Evolutionary conservation across 768 basidiomycete species (phyloP).

Genomic region (Lentinula detonsa): DNA sequence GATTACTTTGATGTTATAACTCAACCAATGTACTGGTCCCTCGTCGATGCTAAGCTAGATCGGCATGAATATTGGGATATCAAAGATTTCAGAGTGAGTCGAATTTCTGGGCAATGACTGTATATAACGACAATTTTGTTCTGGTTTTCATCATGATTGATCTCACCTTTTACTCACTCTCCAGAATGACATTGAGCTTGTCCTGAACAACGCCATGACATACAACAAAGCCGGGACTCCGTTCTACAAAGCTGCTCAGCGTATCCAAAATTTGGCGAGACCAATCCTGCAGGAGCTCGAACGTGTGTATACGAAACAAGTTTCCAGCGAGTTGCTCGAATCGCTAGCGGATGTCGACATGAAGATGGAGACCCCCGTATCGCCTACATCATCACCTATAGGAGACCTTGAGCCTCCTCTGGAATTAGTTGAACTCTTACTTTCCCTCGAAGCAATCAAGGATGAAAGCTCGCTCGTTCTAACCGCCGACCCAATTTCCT

Average conservation of each 20-base stretch:
- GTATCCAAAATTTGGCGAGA: constrained; percentile 40
- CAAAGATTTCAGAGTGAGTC: constrained; percentile 59
- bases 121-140: neutral
- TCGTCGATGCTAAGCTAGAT: constrained; percentile 79
- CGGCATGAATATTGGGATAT: constrained; percentile 78
- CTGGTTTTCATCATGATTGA: neutral
- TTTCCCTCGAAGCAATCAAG: constrained; percentile 45
- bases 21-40: constrained; percentile 84
- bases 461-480: constrained; percentile 51
- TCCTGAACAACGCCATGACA: constrained; percentile 76
- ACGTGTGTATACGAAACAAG: neutral
- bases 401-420: constrained; percentile 77
- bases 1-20: constrained; percentile 89
- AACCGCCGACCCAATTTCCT: constrained; percentile 50
- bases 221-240: constrained; percentile 79
- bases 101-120: neutral
- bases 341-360: neutral
- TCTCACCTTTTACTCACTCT: neutral
- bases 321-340: neutral
- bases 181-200: constrained; percentile 78
- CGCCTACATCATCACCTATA: constrained; percentile 18
- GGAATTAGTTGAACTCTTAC: constrained; percentile 48
- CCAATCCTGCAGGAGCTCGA: constrained; percentile 37
- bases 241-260: constrained; percentile 63
- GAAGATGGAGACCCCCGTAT: neutral